Conservation (phyloP, 2,329 filamentous ascomycete species). For the Colletotrichum acutatum region DNA sequence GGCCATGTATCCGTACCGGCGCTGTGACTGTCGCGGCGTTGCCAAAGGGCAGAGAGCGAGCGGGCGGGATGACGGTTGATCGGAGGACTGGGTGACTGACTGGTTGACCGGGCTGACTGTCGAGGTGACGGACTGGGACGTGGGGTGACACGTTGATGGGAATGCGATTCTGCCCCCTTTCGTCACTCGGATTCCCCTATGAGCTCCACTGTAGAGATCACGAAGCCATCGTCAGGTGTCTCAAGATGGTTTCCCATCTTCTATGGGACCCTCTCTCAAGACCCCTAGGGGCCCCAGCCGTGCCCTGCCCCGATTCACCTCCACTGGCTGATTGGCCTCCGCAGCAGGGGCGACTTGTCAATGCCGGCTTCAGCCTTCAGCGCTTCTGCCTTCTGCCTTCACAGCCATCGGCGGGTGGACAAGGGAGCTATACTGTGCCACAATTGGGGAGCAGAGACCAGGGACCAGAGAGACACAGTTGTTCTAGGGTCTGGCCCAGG, state of each 20-base stretch:
- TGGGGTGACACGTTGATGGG: conserved; percentile 15
- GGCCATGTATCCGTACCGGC: conserved; percentile 1
- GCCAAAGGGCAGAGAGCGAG: background rate
- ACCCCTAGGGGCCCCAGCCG: background rate
- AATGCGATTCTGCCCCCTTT: conserved; percentile 21
- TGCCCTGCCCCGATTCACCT: conserved; percentile 17
- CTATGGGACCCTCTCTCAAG: background rate
- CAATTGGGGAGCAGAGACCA: background rate
- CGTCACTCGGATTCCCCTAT: conserved; percentile 12
- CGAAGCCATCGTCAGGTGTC: conserved; percentile 33
- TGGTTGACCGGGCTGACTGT: conserved; percentile 4
- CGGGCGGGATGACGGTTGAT: background rate
- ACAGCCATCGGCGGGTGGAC: conserved; percentile 13
- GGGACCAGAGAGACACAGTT: conserved; percentile 1
- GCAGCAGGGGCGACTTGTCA: conserved; percentile 14
- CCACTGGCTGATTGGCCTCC: conserved; percentile 13
- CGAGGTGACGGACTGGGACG: conserved; percentile 15
- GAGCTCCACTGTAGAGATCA: conserved; percentile 24
- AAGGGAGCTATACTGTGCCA: conserved; percentile 20
- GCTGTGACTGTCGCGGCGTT: background rate
- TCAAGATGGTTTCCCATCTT: conserved; percentile 32
- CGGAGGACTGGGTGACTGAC: conserved; percentile 3
- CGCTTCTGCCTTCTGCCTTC: background rate
- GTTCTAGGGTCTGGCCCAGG: conserved; percentile 16
- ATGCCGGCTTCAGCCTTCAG: background rate